Evolutionary conservation across 2,329 filamentous ascomycete species (phyloP), one percentile per base, ranked within the genome.

Genomic region (Arthroderma sp.): DNA sequence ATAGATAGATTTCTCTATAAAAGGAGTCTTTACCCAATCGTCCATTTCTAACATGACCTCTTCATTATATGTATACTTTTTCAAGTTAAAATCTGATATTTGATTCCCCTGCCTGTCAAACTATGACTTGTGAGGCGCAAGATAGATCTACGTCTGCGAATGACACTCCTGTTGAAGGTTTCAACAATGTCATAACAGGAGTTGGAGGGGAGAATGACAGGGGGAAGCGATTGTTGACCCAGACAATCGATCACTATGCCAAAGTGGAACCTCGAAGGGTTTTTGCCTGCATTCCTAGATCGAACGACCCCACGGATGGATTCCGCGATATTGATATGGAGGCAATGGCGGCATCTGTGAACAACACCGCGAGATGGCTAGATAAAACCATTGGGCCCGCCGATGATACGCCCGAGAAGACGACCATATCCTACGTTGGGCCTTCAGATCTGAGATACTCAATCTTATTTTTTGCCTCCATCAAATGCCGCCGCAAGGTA

Each of bases 401-500:
- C 4, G 13, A 15, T 19, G 38, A 15, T n/a, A 51, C 21, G 17
- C 5, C 23, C 17, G 17, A 7, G 15, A 15, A 21, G 23, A 7
- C 15, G 2, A 21, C 7, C 28, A 21, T 51, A 5, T 19, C 44
- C 4, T 51, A 51, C 21, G 21, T 51, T 6, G 44, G 44, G 15
- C 44, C 44, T 15, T 21, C 44, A 7, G 44, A 51, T 51, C 15
- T 51, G 13, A 51, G 44, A 51, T 51, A 21, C 23, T 21, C 44
- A 7, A 51, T 51, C 15, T 28, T 51, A 15, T 51, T 54, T 37
- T 54, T 54, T 17, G 25, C 51, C 23, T n/a, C n/a, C n/a, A 54
- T 33, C 4, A 54, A 54, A 54, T 54, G 51, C 31, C 51, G 25
- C 17, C 25, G 21, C 11, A 54, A 54, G 51, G 51, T 51, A 51